These are phyloP conservation scores for Magnaporthales sp. DNA, from an alignment of 2,329 filamentous ascomycete genomes.

Conservation along the genomic window DNA sequence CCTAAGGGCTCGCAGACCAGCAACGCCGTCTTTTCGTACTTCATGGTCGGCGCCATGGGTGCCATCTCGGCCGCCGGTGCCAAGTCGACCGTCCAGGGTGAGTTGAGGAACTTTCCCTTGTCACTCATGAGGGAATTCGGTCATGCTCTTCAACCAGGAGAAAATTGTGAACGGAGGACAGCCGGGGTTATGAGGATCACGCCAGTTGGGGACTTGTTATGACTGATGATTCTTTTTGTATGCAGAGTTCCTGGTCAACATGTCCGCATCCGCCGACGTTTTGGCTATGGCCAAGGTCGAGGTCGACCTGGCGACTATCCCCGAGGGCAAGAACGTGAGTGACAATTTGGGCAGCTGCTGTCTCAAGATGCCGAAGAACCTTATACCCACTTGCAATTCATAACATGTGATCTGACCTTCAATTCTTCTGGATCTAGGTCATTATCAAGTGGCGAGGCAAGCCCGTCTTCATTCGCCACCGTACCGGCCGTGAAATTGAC, in stretches of 20 bases:
- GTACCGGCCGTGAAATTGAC: conserved; percentile 85
- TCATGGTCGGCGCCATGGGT: conserved; percentile 96
- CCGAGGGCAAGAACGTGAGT: conserved; percentile 98
- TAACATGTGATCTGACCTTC: background rate
- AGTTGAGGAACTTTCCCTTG: conserved; percentile 24
- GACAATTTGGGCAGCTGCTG: background rate
- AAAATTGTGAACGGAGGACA: background rate
- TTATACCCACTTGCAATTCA: conserved; percentile 2
- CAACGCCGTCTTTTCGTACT: conserved; percentile 92
- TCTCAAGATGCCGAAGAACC: background rate
- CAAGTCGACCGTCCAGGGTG: conserved; percentile 98
- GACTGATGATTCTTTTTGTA: background rate
- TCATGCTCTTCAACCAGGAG: too few relatives aligned
- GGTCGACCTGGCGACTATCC: conserved; percentile 84
- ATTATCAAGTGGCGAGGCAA: conserved; percentile 99
- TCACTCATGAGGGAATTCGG: background rate
- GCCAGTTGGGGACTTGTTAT: background rate
- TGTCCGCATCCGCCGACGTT: conserved; percentile 98
- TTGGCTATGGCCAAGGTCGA: conserved; percentile 99
- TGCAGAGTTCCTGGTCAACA: conserved; percentile 97
- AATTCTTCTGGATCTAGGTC: conserved; percentile 45
- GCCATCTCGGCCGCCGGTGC: conserved; percentile 86
- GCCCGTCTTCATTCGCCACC: conserved; percentile 99
- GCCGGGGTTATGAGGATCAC: background rate
- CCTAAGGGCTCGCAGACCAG: conserved; percentile 50